phyloP scores from a whole-genome alignment of 495 filamentous ascomycete species.

The Annulohypoxylon moriforme region DNA sequence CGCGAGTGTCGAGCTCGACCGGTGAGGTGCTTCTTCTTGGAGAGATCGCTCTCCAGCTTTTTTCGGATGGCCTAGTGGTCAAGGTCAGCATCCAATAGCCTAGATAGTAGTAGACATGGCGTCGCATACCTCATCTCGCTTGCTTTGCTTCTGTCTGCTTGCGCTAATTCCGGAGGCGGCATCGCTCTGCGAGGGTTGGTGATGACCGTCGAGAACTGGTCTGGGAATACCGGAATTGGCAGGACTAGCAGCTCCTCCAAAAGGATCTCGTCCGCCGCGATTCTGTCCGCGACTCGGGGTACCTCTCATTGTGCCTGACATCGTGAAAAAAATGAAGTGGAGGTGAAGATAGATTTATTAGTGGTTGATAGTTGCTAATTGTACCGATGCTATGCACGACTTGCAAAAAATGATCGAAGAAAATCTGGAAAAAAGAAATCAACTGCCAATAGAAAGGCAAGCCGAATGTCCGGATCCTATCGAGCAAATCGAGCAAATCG shows the following conservation, averaged over 20 bases:
- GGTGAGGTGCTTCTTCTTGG: slow-evolving; percentile 89
- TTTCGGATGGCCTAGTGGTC: slow-evolving; percentile 84
- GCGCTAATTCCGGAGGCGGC: slow-evolving; percentile 81
- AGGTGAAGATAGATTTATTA: neutral
- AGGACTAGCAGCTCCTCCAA: slow-evolving; percentile 69
- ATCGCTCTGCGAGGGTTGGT: slow-evolving; percentile 64
- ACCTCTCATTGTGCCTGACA: slow-evolving; percentile 63
- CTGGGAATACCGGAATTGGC: slow-evolving; percentile 80
- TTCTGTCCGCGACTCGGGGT: slow-evolving; percentile 70
- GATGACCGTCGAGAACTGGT: slow-evolving; percentile 75
- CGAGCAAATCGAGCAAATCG: slow-evolving; percentile 12
- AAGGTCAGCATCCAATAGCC: slow-evolving; percentile 47
- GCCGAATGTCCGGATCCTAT: slow-evolving; percentile 10
- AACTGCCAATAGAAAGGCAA: slow-evolving; percentile 22
- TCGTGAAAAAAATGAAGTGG: slow-evolving; percentile 5
- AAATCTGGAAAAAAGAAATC: slow-evolving; percentile 23
- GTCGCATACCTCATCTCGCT: slow-evolving; percentile 92
- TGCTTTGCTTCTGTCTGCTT: slow-evolving; percentile 92
- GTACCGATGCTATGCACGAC: slow-evolving; percentile 18
- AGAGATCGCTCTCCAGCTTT: slow-evolving; percentile 97
- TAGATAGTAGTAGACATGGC: neutral
- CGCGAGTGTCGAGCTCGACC: slow-evolving; percentile 81
- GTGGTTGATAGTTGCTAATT: slow-evolving; percentile 9
- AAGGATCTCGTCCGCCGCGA: slow-evolving; percentile 72
- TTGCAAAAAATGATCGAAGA: slow-evolving; percentile 12